Percentiles rank a stretch among this genome's conserved stretches.
These are phyloP conservation scores for Clonostachys sp. DNA, from an alignment of 2,329 filamentous ascomycete genomes.

Conservation along the genomic window DNA sequence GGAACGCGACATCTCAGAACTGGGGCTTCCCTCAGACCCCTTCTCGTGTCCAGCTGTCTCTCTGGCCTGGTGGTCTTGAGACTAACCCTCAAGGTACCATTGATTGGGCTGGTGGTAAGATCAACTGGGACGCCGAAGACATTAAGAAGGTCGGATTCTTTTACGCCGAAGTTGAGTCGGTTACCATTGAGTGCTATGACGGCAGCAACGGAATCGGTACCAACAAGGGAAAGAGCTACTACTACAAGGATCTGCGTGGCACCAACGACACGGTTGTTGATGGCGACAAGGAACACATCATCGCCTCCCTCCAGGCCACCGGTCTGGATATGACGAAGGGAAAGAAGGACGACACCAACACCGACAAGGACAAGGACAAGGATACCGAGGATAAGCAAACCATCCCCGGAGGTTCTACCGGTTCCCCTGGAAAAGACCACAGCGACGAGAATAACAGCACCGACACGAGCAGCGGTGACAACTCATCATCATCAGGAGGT, in stretches of 20 bases:
- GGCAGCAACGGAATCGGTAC: conserved; percentile 56
- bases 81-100: conserved; percentile 81
- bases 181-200: conserved; percentile 84
- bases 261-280: conserved; percentile 77
- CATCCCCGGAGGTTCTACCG: conserved; percentile 19
- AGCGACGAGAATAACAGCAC: conserved; percentile 11
- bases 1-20: conserved; percentile 76
- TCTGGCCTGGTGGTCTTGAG: conserved; percentile 87
- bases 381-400: conserved; percentile 7
- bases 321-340: conserved; percentile 66
- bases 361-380: conserved; percentile 3
- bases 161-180: conserved; percentile 72
- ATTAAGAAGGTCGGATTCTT: conserved; percentile 86
- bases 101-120: conserved; percentile 84
- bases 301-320: conserved; percentile 77
- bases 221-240: conserved; percentile 68
- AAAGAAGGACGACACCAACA: conserved; percentile 14
- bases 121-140: conserved; percentile 76
- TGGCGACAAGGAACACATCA: conserved; percentile 67
- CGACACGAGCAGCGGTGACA: conserved; percentile 12
- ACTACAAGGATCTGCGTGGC: conserved; percentile 59
- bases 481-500: conserved; percentile 4
- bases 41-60: conserved; percentile 82
- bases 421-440: conserved; percentile 14
- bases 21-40: conserved; percentile 92